phyloP scores from a whole-genome alignment of 768 basidiomycete species.

The Boletus subparvulus region DNA sequence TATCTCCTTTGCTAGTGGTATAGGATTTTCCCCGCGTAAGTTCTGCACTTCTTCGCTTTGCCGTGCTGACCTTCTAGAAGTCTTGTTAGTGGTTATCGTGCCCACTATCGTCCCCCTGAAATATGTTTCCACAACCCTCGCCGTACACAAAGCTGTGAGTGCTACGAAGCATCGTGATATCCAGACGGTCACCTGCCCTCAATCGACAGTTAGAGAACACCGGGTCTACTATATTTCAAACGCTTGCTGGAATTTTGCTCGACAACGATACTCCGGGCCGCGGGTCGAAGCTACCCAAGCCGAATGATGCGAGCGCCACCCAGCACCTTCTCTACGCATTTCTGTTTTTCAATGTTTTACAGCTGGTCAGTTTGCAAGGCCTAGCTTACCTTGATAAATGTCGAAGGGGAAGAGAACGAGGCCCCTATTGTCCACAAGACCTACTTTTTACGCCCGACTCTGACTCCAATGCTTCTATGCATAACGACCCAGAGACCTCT shows the following conservation, averaged over 20 bases:
- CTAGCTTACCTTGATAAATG: constrained; percentile 49
- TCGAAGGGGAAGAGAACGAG: constrained; percentile 31
- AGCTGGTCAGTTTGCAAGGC: constrained; percentile 50
- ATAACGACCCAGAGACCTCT: background rate
- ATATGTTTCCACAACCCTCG: constrained; percentile 76
- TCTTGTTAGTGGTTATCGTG: constrained; percentile 72
- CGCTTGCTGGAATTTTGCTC: constrained; percentile 65
- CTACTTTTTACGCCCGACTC: background rate
- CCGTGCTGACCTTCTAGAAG: constrained; percentile 35
- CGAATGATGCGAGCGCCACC: constrained; percentile 37
- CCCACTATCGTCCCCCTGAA: constrained; percentile 68
- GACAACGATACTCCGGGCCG: constrained; percentile 36
- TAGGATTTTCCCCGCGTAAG: constrained; percentile 70
- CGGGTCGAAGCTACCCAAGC: constrained; percentile 9
- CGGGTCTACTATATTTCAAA: constrained; percentile 71
- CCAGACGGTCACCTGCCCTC: background rate
- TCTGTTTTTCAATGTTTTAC: constrained; percentile 54
- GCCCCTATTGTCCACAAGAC: constrained; percentile 17
- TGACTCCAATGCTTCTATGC: background rate
- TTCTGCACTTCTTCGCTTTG: background rate
- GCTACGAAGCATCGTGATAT: background rate
- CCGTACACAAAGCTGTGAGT: constrained; percentile 75
- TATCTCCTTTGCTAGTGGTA: constrained; percentile 58
- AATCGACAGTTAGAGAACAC: constrained; percentile 64
- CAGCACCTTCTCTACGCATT: constrained; percentile 60